Evolutionary conservation across 2,329 filamentous ascomycete species (phyloP), one percentile per base, ranked within the genome.

Genomic region (Daldinia sp.): DNA sequence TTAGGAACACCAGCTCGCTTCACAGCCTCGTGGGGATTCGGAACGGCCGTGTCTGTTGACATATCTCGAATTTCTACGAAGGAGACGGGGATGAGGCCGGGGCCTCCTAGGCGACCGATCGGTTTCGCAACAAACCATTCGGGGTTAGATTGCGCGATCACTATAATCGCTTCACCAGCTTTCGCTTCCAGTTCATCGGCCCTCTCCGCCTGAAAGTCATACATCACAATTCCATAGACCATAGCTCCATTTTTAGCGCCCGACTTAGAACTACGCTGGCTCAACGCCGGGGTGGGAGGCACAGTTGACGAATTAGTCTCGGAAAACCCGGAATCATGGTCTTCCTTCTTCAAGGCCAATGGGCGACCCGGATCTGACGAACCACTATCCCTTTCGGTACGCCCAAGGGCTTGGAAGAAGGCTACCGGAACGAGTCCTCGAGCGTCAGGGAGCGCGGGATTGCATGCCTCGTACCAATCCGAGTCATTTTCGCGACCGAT

Each of bases 51-150:
- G 57, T 95, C 94, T 0, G 93, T 94, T 4, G 90, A 89, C 92
- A 98, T 97, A 79, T 98, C 96, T 78, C 93, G 88, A 74, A 99
- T 95, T 81, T 99, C 94, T 74, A 99, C 93, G 79, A 97, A 98
- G 0, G 94, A 97, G 35, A 98, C 95, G 1, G 96, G 96, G 72
- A 99, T 98, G 74, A 99, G 82, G 44, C 96, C 96, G 0, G 96
- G 96, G 0, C 96, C 96, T 48, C 96, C 96, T n/a, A 99, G 86
- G 72, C 96, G 88, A 70, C 94, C 95, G 78, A 99, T 99, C n/a
- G 96, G 96, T 82, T 99, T 99, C 57, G 96, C 96, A 69, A 99
- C 95, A 77, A 98, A 98, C 96, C 96, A 99, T 81, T 99, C 96
- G 4, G 95, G 93, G 77, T 98, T 98, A 6, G 95, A 98, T 80